Base-by-base conservation (phyloP, 345 rosid genomes). In the Lumnitzera littorea region DNA sequence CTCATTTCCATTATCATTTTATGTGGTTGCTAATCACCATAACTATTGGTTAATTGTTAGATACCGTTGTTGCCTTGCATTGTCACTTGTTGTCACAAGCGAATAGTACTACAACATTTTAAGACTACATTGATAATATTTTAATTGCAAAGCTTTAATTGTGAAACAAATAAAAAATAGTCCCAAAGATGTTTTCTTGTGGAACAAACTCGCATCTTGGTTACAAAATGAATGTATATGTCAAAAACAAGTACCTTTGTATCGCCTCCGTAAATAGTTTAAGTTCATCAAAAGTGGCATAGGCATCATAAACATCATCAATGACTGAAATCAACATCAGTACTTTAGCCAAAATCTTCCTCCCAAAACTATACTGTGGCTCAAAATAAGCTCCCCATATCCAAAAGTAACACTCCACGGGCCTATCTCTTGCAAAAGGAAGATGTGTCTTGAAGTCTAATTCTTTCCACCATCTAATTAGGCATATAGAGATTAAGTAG, bases 261-360 rank as follows among this genome's bases (percentile, higher is more conserved):
- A 66, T 13, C 15, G 57, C 76, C 51, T 69, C 41, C 8, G 77
- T 61, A 15, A 78, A 52, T 48, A 71, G 70, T 53, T 58, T 64
- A 15, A 74, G 65, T 47, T 78, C 82, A 13, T 72, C 77, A 23
- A 51, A 15, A 3, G 66, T 75, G n/a, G 75, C 77, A 41, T 74
- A 66, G 2, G 59, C 55, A 50, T 71, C 79, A 36, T 68, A 78
- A 0, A 63, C 69, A 57, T 78, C 79, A 62, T 74, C 79, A 2
- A 74, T 23, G 10, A 68, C 12, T n/a, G 76, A 60, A 7, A 25
- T 0, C 6, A 74, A 15, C 0, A 41, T 15, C 1, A 47, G 24
- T 17, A 62, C 62, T 74, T 71, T 69, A 13, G 65, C 43, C 31
- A 68, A 2, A 4, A 71, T 58, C 1, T 11, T 51, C 51, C 79